Evolutionary conservation across 179 eudicot genomes (phyloP), one percentile per base, ranked within the genome.

Genomic region (Camellia oleifera): DNA sequence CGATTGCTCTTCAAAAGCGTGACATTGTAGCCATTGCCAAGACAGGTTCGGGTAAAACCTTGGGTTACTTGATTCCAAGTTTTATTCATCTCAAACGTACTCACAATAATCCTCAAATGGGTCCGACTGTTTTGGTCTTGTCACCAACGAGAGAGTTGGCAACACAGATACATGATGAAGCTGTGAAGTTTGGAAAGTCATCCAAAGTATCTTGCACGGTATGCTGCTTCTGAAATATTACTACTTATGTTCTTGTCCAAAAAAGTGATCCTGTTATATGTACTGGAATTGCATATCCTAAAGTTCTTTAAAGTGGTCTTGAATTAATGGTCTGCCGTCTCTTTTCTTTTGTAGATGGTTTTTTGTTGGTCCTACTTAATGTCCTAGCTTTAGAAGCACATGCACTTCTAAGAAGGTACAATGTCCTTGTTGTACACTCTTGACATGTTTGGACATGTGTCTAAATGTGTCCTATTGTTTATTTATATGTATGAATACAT

Each of bases 81-180:
- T 97, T 97, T 86, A 75, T 88, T 62, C 98, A 91, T 84, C 89
- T 97, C 66, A 94, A 90, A 86, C 91, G 87, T 54, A 56, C 76
- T 69, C 87, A 82, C 26, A 97, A 92, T 71, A 90, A 88, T 85
- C 78, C 97, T 7, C 90, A 86, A 79, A 61, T 91, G 87, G 99
- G 99, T 14, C 99, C 99, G 46, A 91, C 97, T 64, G 95, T 97
- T 78, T 81, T 97, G 86, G 97, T 97, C 10, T 72, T 97, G 72
- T 92, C 99, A 48, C 99, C 99, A 23, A 97, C 99, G 3, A 88
- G 99, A 82, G 99, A 97, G 83, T 82, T 97, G 82, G 99, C 99
- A 3, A 97, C 98, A 5, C 99, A 97, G 89, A 97, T 97, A 69
- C 98, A 89, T 86, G 97, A 84, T 65, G 99, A 97, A 89, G 99